These are phyloP conservation scores for Paecilomyces dactylethromorphus DNA, from an alignment of 2,329 filamentous ascomycete species.

Conservation along the genomic window DNA sequence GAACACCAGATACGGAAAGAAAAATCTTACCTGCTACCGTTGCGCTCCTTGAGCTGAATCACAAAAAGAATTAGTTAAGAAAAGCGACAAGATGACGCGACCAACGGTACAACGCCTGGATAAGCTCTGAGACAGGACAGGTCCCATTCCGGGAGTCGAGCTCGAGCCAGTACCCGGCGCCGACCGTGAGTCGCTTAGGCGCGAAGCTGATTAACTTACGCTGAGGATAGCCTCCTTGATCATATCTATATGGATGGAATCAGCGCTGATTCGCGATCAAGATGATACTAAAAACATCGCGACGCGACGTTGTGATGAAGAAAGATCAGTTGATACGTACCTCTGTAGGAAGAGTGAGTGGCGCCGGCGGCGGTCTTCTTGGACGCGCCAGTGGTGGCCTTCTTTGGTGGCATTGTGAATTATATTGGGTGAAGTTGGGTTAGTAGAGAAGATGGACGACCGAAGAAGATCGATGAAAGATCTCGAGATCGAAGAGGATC, in stretches of 20 bases:
- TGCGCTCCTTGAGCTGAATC: conserved; percentile 61
- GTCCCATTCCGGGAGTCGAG: conserved; percentile 28
- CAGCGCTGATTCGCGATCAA: conserved; percentile 50
- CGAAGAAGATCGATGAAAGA: conserved; percentile 6
- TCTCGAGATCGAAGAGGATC: conserved; percentile 1
- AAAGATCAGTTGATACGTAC: conserved; percentile 47
- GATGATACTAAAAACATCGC: conserved; percentile 26
- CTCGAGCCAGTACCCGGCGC: conserved; percentile 27
- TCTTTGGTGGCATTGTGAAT: conserved; percentile 60
- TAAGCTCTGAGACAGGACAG: conserved; percentile 13
- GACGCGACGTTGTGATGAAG: conserved; percentile 41
- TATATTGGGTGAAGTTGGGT: conserved; percentile 8
- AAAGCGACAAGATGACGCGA: not conserved
- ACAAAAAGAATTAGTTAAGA: conserved; percentile 17
- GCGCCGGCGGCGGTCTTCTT: conserved; percentile 53
- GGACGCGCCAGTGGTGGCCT: conserved; percentile 46
- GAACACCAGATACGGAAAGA: conserved; percentile 10
- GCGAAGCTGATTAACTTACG: conserved; percentile 54
- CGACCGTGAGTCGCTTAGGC: conserved; percentile 35
- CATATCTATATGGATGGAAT: conserved; percentile 55
- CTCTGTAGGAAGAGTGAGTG: conserved; percentile 60
- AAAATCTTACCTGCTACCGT: conserved; percentile 59
- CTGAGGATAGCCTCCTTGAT: conserved; percentile 66
- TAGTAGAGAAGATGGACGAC: conserved; percentile 9
- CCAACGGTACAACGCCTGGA: not conserved